Evolutionary conservation across 2,329 filamentous ascomycete genomes (phyloP).

Genomic region (Fonsecaea multimorphosa): DNA sequence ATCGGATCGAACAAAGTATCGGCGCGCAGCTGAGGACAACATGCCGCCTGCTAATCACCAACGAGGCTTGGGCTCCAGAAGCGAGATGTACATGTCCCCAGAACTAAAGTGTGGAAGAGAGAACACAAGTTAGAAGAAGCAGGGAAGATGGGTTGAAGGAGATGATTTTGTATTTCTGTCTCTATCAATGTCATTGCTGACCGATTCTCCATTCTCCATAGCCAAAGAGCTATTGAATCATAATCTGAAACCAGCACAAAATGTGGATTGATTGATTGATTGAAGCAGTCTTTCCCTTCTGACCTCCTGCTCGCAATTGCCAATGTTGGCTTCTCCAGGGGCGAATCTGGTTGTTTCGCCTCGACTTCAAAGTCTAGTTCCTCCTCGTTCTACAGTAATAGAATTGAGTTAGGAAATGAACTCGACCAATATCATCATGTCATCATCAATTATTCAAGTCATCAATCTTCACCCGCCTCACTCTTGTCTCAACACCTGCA

Average conservation of each 20-base stretch:
- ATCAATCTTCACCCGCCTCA: slow-evolving; percentile 18
- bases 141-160: not conserved
- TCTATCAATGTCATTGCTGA: slow-evolving; percentile 2
- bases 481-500: slow-evolving; percentile 31
- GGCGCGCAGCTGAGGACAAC: no score
- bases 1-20: no score
- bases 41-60: no score
- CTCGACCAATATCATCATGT: slow-evolving; percentile 18
- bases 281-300: slow-evolving; percentile 2
- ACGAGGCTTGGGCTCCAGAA: no score
- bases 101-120: no score
- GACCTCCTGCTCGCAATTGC: not conserved
- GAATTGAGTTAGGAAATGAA: slow-evolving; percentile 13
- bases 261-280: slow-evolving; percentile 15
- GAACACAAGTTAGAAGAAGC: not conserved
- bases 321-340: not conserved
- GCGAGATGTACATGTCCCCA: no score
- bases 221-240: slow-evolving; percentile 4
- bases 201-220: not conserved
- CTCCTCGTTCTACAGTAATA: slow-evolving; percentile 5
- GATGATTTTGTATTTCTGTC: slow-evolving; percentile 17
- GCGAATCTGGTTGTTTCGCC: not conserved
- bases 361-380: not conserved
- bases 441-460: slow-evolving; percentile 19
- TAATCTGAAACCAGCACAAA: not conserved